These are phyloP conservation scores for Parastagonospora nodorum DNA, from an alignment of 2,329 filamentous ascomycete genomes.

Conservation along the genomic window DNA sequence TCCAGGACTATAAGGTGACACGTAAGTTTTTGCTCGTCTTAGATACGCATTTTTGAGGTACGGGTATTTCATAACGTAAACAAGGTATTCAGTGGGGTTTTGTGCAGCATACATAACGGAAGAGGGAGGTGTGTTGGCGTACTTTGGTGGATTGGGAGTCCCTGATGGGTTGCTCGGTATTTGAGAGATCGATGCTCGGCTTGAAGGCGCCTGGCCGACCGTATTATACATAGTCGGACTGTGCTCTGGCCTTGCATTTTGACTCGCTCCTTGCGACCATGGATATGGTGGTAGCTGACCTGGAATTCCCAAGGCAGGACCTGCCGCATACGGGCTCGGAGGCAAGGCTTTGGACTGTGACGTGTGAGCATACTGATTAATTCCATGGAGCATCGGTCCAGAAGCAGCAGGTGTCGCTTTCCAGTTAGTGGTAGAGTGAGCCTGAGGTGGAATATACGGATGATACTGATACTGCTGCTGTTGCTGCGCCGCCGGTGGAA, in stretches of 20 bases:
- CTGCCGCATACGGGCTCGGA: conserved; percentile 31
- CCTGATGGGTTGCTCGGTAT: conserved; percentile 35
- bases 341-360: conserved; percentile 25
- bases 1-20: conserved; percentile 52
- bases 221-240: conserved; percentile 19
- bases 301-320: conserved; percentile 13
- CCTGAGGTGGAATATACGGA: conserved; percentile 36
- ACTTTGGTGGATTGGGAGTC: conserved; percentile 45
- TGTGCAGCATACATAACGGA: conserved; percentile 45
- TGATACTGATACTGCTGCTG: conserved; percentile 27
- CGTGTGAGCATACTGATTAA: conserved; percentile 35
- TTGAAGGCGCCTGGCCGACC: conserved; percentile 33
- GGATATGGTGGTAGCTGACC: conserved; percentile 26
- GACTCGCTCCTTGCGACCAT: conserved; percentile 23
- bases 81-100: conserved; percentile 46
- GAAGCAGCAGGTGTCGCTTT: conserved; percentile 28
- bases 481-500: conserved; percentile 19
- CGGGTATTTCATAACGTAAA: conserved; percentile 52
- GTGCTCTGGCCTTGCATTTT: conserved; percentile 14
- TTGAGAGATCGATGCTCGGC: conserved; percentile 39
- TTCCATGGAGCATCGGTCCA: conserved; percentile 24
- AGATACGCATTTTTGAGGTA: conserved; percentile 53
- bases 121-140: conserved; percentile 42
- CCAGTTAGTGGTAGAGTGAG: conserved; percentile 27
- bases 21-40: conserved; percentile 52